Base-by-base conservation (phyloP, 2,329 filamentous ascomycete species). In the Aspergillus quadrilineatus region DNA sequence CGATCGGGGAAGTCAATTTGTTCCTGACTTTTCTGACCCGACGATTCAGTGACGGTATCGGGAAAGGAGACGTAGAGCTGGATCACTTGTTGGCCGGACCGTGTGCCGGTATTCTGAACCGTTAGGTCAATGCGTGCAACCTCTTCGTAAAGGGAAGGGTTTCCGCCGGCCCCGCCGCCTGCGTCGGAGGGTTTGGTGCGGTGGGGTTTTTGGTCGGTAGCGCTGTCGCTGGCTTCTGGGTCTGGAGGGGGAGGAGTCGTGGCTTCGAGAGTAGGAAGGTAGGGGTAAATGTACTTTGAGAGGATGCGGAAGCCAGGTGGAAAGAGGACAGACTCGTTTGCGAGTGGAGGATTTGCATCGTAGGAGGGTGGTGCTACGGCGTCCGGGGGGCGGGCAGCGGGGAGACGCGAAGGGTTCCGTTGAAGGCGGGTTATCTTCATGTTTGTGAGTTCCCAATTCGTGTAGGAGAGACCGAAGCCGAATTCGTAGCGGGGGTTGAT, bases 381-480 rank as follows among this genome's bases (percentile, higher is more conserved):
- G 36, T 65, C 64, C 8, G 63, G 59, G 14, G 75, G 76, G 17
- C 77, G 73, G 4, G 78, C 70, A 1, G 76, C 73, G 9, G 82
- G 73, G 5, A 80, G 67, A 0, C 71, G 65, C 1, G 79, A 74
- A 68, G 85, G 87, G 6, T 72, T 47, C 22, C 39, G 17, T 49
- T 78, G 79, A 17, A 80, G 59, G 17, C 73, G 62, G 15, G 73
- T 70, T 48, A 89, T 72, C 7, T 77, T 73, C 10, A 84, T 65
- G 32, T 82, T 80, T 9, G 78, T 79, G 55, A 90, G 81, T 10
- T 82, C 75, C 70, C 93, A 95, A 0, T 75, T 82, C 0, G 90
- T 92, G 76, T 94, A 96, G 51, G 87, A 90, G 1, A 97, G 81
- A 0, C 92, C 93, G 58, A 86, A 92, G 0, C 93, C 92, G 65